Evolutionary conservation across 1,284 basidiomycete genomes (phyloP).

Genomic region (Sanghuangporus weigelae): DNA sequence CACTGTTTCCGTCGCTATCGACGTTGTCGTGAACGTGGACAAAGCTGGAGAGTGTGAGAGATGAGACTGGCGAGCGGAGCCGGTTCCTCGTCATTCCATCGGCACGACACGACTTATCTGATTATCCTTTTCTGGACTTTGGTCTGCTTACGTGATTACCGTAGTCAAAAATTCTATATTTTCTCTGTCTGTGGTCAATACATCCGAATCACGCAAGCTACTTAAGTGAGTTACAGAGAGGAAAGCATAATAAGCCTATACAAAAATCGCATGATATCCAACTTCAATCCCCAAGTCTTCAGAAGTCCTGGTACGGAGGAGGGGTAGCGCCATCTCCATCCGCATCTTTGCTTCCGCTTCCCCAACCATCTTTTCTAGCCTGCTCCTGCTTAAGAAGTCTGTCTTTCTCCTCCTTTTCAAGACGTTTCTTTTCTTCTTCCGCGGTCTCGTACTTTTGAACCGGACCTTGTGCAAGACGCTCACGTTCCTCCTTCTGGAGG

Average conservation of each 20-base stretch:
- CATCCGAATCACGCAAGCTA: neutral
- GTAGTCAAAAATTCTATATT: too few relatives aligned
- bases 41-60: neutral
- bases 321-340: conserved; percentile 38
- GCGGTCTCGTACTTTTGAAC: conserved; percentile 40
- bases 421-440: conserved; percentile 63
- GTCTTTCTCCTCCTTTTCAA: conserved; percentile 63
- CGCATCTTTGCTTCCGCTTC: conserved; percentile 15
- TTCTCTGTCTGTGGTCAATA: too few relatives aligned
- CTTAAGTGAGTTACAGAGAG: neutral
- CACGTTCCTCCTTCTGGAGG: conserved; percentile 34
- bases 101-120: neutral
- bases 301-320: conserved; percentile 63
- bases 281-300: conserved; percentile 14
- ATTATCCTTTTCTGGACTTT: neutral
- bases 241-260: neutral
- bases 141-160: neutral
- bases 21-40: neutral
- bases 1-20: neutral
- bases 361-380: conserved; percentile 17
- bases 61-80: neutral
- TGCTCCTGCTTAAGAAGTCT: conserved; percentile 33
- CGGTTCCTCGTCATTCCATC: neutral
- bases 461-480: conserved; percentile 25
- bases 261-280: neutral